Conservation (phyloP, 176 grass and related monocot species). For the Oropetium thomaeum region DNA sequence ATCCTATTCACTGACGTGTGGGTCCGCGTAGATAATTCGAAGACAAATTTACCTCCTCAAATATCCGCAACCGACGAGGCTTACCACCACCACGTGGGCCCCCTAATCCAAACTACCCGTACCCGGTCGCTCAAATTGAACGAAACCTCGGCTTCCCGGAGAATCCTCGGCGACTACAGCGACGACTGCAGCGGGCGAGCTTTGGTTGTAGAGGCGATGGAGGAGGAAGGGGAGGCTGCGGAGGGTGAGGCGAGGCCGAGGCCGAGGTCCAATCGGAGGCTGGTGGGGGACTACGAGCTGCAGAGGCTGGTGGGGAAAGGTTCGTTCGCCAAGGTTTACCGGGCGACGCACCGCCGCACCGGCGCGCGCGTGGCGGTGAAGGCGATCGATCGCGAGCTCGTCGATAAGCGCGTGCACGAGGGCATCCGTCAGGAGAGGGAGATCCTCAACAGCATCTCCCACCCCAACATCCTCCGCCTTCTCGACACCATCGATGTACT, state of each 20-base stretch:
- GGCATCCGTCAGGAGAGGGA: conserved; percentile 56
- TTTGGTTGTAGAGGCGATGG: not conserved
- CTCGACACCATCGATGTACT: conserved; percentile 54
- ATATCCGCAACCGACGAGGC: not conserved
- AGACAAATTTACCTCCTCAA: conserved; percentile 32
- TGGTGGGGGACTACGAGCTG: conserved; percentile 57
- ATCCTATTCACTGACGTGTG: not conserved
- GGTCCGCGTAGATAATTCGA: not conserved
- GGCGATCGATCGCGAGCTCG: conserved; percentile 52
- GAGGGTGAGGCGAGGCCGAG: not conserved
- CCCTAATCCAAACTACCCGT: conserved; percentile 32
- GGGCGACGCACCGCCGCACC: conserved; percentile 36
- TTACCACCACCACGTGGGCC: conserved; percentile 27
- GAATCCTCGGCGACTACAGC: not conserved
- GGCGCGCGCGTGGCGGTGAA: conserved; percentile 62
- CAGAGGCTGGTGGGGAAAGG: conserved; percentile 47
- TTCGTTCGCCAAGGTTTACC: conserved; percentile 59
- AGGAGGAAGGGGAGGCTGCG: conserved; percentile 10
- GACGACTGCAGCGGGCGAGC: not conserved
- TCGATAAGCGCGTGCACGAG: conserved; percentile 43
- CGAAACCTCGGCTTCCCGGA: not conserved
- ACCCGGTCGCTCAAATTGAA: conserved; percentile 3
- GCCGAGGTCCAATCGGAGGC: conserved; percentile 12
- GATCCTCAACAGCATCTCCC: conserved; percentile 53
- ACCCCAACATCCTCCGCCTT: conserved; percentile 68